A percentile compares a stretch with the other conserved stretches of the same genome.
Evolutionary conservation across 2,329 filamentous ascomycete species (phyloP).

Genomic region (Emericellopsis atlantica): DNA sequence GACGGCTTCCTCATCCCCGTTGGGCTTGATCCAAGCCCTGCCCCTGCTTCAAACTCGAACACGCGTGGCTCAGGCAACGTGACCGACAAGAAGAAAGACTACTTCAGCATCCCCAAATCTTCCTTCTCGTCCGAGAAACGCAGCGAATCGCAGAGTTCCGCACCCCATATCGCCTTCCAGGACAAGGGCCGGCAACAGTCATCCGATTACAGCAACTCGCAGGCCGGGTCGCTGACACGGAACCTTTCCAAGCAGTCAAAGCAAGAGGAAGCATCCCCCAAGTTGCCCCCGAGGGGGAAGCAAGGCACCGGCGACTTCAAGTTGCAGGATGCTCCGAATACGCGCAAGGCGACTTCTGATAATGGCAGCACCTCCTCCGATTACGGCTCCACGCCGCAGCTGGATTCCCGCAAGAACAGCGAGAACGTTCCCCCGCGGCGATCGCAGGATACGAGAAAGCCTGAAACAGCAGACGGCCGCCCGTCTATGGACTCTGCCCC

Average conservation of each 20-base stretch:
- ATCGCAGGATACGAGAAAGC: constrained; percentile 45
- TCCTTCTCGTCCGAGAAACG: constrained; percentile 27
- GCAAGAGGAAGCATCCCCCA: constrained; percentile 13
- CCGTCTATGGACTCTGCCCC: constrained; percentile 27
- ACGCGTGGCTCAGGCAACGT: constrained; percentile 33
- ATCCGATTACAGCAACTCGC: constrained; percentile 43
- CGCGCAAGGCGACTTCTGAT: constrained; percentile 25
- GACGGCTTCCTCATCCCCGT: constrained; percentile 69
- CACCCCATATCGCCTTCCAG: constrained; percentile 86
- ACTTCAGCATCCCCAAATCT: constrained; percentile 38
- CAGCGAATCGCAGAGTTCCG: constrained; percentile 40
- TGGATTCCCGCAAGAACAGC: constrained; percentile 21
- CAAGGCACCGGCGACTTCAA: constrained; percentile 49
- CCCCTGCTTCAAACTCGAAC: constrained; percentile 39
- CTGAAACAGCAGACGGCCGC: constrained; percentile 39
- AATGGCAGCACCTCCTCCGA: constrained; percentile 1
- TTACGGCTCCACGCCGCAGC: constrained; percentile 1
- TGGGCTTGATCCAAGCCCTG: constrained; percentile 58
- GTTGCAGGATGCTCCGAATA: constrained; percentile 68
- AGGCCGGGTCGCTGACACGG: constrained; percentile 34
- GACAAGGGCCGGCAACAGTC: constrained; percentile 57
- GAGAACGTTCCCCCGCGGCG: constrained; percentile 25
- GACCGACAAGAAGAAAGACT: constrained; percentile 41
- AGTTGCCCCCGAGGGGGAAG: constrained; percentile 13
- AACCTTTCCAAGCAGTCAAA: constrained; percentile 30